Conservation (phyloP, 768 basidiomycete genomes). For the Tubosaeta sp. region DNA sequence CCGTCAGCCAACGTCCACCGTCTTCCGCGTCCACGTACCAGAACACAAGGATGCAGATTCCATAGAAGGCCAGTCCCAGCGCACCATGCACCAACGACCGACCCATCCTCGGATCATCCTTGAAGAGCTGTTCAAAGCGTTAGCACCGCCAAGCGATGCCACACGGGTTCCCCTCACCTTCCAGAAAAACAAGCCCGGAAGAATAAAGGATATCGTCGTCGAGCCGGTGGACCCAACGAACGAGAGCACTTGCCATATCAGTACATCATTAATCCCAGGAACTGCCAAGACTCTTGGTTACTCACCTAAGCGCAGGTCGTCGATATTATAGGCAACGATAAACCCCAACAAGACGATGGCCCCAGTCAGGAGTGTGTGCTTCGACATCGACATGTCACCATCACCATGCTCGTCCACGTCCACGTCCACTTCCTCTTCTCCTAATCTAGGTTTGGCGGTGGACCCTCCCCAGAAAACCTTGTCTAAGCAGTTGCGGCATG, state of each 20-base stretch:
- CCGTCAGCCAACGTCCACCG: slow-evolving; percentile 5
- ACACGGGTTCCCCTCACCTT: slow-evolving; percentile 48
- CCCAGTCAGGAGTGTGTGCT: slow-evolving; percentile 67
- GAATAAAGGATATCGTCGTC: slow-evolving; percentile 94
- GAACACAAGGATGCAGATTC: slow-evolving; percentile 75
- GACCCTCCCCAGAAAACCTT: slow-evolving; percentile 68
- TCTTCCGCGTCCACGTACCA: slow-evolving; percentile 55
- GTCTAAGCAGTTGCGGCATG: slow-evolving; percentile 88
- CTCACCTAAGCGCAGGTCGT: slow-evolving; percentile 74
- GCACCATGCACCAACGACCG: slow-evolving; percentile 54
- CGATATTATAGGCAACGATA: slow-evolving; percentile 70
- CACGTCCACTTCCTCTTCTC: slow-evolving; percentile 36
- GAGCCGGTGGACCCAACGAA: slow-evolving; percentile 97
- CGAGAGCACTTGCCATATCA: slow-evolving; percentile 64
- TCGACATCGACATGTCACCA: slow-evolving; percentile 60
- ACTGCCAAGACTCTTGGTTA: slow-evolving; percentile 1
- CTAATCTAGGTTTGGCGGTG: slow-evolving; percentile 34
- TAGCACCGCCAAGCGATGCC: slow-evolving; percentile 5
- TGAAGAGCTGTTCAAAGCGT: slow-evolving; percentile 52
- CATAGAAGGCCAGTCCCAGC: slow-evolving; percentile 70
- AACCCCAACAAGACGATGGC: slow-evolving; percentile 65
- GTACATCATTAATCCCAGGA: slow-evolving; percentile 12
- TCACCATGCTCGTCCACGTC: slow-evolving; percentile 53
- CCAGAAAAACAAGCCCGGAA: slow-evolving; percentile 93
- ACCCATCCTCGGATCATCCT: slow-evolving; percentile 54